phyloP scores from a whole-genome alignment of 345 rosid genomes.

The Luvunga scandens region DNA sequence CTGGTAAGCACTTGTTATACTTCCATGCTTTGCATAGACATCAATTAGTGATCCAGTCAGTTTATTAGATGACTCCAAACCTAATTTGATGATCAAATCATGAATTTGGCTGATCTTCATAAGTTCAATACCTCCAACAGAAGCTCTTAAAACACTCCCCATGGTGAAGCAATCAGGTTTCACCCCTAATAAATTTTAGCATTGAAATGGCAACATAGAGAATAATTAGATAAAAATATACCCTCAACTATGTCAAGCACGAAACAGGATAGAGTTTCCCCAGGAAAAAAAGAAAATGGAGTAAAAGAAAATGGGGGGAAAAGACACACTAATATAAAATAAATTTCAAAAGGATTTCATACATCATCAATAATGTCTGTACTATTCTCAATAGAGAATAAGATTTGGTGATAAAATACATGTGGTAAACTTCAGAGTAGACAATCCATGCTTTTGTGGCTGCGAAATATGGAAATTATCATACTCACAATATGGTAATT shows the following conservation, averaged over 20 bases:
- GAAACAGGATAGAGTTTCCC: neutral
- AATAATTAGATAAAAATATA: neutral
- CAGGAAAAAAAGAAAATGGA: neutral
- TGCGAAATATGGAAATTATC: neutral
- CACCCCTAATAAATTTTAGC: constrained; percentile 37
- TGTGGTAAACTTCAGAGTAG: neutral
- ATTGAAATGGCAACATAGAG: constrained; percentile 3
- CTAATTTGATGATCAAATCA: constrained; percentile 44
- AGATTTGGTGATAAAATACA: neutral
- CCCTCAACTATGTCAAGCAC: neutral
- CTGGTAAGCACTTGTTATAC: constrained; percentile 42
- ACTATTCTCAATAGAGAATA: neutral
- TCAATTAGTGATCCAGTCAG: constrained; percentile 55
- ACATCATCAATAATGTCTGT: neutral
- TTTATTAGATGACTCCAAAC: constrained; percentile 36
- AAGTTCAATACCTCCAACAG: constrained; percentile 27
- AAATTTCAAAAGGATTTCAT: neutral
- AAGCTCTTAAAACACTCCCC: constrained; percentile 63
- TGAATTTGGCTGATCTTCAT: constrained; percentile 48
- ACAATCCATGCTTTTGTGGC: neutral
- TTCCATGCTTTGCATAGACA: constrained; percentile 64
- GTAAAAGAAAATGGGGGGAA: neutral
- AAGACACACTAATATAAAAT: neutral
- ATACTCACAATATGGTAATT: neutral
- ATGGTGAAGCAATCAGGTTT: constrained; percentile 64